Percentiles rank a stretch among this genome's conserved stretches.
Conservation (phyloP, 129 eudicot genomes). For the Centella asiatica region DNA sequence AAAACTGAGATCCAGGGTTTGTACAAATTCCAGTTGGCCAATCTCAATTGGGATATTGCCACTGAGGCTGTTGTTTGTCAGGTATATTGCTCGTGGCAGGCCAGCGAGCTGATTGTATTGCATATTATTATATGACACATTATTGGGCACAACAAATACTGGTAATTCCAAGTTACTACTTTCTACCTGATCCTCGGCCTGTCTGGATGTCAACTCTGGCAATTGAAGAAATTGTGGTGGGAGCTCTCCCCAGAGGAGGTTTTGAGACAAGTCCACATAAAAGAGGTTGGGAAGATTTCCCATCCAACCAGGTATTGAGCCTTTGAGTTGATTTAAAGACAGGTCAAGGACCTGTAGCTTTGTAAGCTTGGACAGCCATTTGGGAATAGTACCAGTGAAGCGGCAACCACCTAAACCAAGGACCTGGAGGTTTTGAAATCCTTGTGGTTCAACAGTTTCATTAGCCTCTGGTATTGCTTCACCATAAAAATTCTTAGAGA, state of each 20-base stretch:
- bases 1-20: constrained; percentile 44
- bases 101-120: constrained; percentile 63
- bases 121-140: constrained; percentile 36
- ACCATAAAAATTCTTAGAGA: constrained; percentile 41
- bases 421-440: constrained; percentile 38
- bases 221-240: constrained; percentile 36
- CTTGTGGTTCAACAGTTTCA: constrained; percentile 14
- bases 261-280: constrained; percentile 55
- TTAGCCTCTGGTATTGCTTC: constrained; percentile 36
- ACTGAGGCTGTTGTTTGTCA: constrained; percentile 34
- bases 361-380: constrained; percentile 33
- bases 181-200: constrained; percentile 27
- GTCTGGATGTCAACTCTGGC: constrained; percentile 31
- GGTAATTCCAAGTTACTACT: constrained; percentile 55
- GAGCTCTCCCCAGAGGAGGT: constrained; percentile 39
- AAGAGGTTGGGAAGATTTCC: constrained; percentile 43
- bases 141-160: constrained; percentile 54
- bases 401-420: constrained; percentile 61
- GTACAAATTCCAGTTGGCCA: constrained; percentile 49
- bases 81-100: constrained; percentile 65
- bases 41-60: constrained; percentile 53
- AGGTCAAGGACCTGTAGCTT: constrained; percentile 56
- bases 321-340: constrained; percentile 40
- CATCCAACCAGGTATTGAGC: constrained; percentile 52
- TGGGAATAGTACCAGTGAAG: constrained; percentile 43